Percentiles rank a stretch among this genome's conserved stretches.
Evolutionary conservation across 345 rosid genomes (phyloP).

Genomic region (Eucalyptus lansdowneana): DNA sequence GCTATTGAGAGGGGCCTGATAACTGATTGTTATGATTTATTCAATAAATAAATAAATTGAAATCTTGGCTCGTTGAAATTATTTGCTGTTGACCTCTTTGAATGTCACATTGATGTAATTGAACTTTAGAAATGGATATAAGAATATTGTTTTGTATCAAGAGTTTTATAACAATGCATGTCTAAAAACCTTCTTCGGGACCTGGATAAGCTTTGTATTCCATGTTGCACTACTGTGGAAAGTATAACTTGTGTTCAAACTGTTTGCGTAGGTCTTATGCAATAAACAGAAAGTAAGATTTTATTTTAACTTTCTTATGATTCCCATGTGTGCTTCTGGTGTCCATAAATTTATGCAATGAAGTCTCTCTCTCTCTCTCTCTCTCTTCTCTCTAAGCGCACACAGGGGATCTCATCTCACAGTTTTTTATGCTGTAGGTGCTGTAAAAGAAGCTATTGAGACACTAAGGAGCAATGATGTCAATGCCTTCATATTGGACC

Average conservation of each 20-base stretch:
- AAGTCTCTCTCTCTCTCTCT: neutral
- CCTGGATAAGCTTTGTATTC: neutral
- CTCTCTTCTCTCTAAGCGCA: neutral
- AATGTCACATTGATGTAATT: neutral
- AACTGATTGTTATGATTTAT: neutral
- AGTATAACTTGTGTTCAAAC: neutral
- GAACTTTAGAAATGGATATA: neutral
- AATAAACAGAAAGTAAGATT: neutral
- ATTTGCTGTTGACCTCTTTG: neutral
- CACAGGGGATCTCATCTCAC: neutral
- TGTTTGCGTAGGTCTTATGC: neutral
- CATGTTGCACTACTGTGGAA: neutral
- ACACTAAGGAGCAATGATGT: constrained; percentile 54
- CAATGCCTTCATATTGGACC: constrained; percentile 80
- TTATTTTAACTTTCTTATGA: neutral
- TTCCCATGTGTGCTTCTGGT: neutral
- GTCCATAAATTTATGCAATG: neutral
- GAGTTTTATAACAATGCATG: neutral
- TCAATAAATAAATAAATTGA: neutral
- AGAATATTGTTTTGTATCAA: neutral
- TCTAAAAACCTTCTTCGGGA: neutral
- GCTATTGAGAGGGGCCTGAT: neutral
- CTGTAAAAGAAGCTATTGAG: constrained; percentile 78
- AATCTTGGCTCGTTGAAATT: neutral
- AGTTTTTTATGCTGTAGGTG: constrained; percentile 32